Evolutionary conservation across 1,139 yeast species (phyloP), one percentile per base, ranked within the genome.

Genomic region (Saccharomycopsis phalli): DNA sequence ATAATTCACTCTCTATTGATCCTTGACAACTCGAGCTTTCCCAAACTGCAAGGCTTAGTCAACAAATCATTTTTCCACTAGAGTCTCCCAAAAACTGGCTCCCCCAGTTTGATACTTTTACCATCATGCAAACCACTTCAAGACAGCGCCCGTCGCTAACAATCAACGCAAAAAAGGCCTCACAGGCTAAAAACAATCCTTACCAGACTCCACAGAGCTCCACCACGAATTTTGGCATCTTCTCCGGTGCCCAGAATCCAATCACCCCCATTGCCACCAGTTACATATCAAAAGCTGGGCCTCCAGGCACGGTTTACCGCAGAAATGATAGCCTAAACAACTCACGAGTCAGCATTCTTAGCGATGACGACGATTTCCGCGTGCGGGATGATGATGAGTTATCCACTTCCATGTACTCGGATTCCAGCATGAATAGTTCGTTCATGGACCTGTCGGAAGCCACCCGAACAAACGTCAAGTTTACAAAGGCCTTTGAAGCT

Each of bases 401-500:
- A 14, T 22, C 35, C 27, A 33, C 14, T 14, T 41, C 45, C 7
- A 25, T 42, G 14, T 44, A 44, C 30, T 43, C 46, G 3, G 31
- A 41, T 21, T 33, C 39, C 23, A 44, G 47, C 33, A 23, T 44
- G 20, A 35, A 34, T 11, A 36, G 32, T 21, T 30, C 37, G 4
- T 20, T n/a, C 18, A 34, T 20, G 11, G 25, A 17, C 5, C 18
- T 6, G 8, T 18, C 21, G 11, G 19, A 16, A 13, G 10, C 29
- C n/a, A 16, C 4, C 17, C 11, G 13, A 2, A 31, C 4, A 19
- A 32, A 27, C 13, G 36, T 44, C n/a, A 29, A 20, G 8, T 59
- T 63, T 31, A 53, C 61, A 4, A 53, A 53, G 8, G 36, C 32
- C 1, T 65, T 65, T 41, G 69, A 65, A 45, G 56, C 52, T 5